Percentiles rank a stretch among this genome's conserved stretches.
These are phyloP conservation scores for Xerocomellus amylosporus DNA, from an alignment of 768 basidiomycete genomes.

Conservation along the genomic window DNA sequence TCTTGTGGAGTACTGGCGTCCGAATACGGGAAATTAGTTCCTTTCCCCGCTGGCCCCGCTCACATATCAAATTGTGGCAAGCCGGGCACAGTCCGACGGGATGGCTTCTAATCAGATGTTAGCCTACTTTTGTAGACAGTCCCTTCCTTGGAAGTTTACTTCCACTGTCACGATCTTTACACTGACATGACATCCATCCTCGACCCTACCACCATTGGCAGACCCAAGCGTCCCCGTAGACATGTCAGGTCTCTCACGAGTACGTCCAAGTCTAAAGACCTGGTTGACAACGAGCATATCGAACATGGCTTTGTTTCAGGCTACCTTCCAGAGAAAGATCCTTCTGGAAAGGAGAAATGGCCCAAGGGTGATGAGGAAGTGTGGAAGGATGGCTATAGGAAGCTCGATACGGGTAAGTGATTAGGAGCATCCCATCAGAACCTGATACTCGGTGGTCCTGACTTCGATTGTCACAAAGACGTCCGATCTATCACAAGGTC, in stretches of 20 bases:
- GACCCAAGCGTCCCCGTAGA: slow-evolving; percentile 47
- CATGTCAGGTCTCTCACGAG: slow-evolving; percentile 71
- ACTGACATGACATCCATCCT: slow-evolving; percentile 58
- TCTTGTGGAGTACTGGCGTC: too few relatives aligned
- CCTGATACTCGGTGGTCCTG: slow-evolving; percentile 3
- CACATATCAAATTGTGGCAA: too few relatives aligned
- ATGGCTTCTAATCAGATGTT: too few relatives aligned
- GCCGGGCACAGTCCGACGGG: too few relatives aligned
- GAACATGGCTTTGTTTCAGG: slow-evolving; percentile 42
- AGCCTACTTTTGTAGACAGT: too few relatives aligned
- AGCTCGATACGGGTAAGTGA: slow-evolving; percentile 51
- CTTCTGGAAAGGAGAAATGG: slow-evolving; percentile 79
- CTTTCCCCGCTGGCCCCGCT: too few relatives aligned
- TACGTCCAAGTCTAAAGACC: slow-evolving; percentile 23
- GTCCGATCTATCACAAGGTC: slow-evolving; percentile 64
- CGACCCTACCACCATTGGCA: slow-evolving; percentile 65
- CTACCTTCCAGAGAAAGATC: slow-evolving; percentile 76
- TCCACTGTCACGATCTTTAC: background rate
- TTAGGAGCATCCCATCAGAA: background rate
- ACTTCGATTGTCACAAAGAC: slow-evolving; percentile 37
- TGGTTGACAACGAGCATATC: background rate
- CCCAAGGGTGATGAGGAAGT: slow-evolving; percentile 73
- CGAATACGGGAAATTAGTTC: background rate
- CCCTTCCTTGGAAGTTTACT: background rate
- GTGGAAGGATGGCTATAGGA: slow-evolving; percentile 65